A percentile compares a stretch with the other conserved stretches of the same genome.
phyloP scores from a whole-genome alignment of 2,329 filamentous ascomycete genomes.

The Neofusicoccum cordaticola region DNA sequence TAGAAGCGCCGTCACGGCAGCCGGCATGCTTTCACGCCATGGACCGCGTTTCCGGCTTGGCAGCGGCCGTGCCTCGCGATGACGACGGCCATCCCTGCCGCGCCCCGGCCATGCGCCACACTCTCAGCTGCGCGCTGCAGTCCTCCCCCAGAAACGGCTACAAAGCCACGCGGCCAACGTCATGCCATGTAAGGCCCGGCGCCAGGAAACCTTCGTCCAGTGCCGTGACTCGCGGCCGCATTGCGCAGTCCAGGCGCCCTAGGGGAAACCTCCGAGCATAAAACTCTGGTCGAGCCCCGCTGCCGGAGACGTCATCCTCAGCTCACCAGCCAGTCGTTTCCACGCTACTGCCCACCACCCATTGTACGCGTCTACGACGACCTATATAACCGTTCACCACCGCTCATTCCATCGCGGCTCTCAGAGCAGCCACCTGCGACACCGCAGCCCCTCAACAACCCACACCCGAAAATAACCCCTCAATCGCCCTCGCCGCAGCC shows the following conservation, averaged over 20 bases:
- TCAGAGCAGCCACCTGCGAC: background rate
- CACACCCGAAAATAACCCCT: background rate
- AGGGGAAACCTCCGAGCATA: background rate
- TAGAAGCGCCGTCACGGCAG: background rate
- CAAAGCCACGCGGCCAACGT: slow-evolving; percentile 6
- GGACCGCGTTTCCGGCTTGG: slow-evolving; percentile 1
- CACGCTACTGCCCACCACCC: background rate
- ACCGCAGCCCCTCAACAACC: background rate
- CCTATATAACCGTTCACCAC: background rate
- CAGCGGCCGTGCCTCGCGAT: background rate
- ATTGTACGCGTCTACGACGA: background rate
- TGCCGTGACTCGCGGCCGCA: background rate
- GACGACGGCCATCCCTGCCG: slow-evolving; percentile 5
- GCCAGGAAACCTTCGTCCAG: background rate
- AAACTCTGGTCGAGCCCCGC: background rate
- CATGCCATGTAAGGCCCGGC: background rate
- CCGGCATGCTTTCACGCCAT: background rate
- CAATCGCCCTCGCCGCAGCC: background rate
- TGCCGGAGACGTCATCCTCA: background rate
- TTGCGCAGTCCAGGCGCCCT: no score
- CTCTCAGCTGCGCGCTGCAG: background rate
- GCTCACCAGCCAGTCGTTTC: background rate
- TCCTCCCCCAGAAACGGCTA: background rate
- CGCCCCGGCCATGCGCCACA: slow-evolving; percentile 5
- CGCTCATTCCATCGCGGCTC: background rate